Percentiles rank a stretch among this genome's conserved stretches.
Conservation (phyloP, 2,329 filamentous ascomycete species). For the Aspergillus fischeri region DNA sequence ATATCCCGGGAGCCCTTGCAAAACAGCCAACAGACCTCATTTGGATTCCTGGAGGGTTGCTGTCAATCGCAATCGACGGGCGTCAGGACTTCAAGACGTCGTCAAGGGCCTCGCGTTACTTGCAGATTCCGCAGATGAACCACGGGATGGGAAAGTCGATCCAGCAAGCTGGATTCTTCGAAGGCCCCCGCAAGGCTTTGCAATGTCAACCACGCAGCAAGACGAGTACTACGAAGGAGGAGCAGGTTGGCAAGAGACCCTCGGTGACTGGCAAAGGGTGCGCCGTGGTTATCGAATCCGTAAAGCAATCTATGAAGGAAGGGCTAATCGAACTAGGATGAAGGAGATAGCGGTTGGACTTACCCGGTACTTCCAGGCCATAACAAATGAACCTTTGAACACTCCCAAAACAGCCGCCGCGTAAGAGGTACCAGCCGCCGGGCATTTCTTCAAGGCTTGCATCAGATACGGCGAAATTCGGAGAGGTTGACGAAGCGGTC, state of each 20-base stretch:
- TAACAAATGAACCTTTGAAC: slow-evolving; percentile 7
- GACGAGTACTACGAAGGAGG: slow-evolving; percentile 39
- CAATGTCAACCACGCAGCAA: slow-evolving; percentile 31
- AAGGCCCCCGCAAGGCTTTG: slow-evolving; percentile 37
- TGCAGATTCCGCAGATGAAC: slow-evolving; percentile 35
- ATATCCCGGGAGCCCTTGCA: slow-evolving; percentile 18
- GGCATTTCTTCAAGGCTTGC: not conserved
- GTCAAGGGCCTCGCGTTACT: slow-evolving; percentile 30
- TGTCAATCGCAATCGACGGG: slow-evolving; percentile 32
- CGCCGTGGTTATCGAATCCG: slow-evolving; percentile 32
- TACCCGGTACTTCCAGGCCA: slow-evolving; percentile 14
- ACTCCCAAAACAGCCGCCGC: not conserved
- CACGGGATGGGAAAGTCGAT: slow-evolving; percentile 37
- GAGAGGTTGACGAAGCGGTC: not conserved
- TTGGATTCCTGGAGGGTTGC: slow-evolving; percentile 39
- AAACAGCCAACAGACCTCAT: slow-evolving; percentile 22
- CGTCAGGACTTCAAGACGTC: slow-evolving; percentile 25
- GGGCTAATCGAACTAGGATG: slow-evolving; percentile 30
- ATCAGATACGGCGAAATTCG: not conserved
- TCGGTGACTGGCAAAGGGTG: slow-evolving; percentile 38
- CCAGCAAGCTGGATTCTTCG: slow-evolving; percentile 39
- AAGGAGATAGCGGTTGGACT: slow-evolving; percentile 26
- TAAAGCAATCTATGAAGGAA: slow-evolving; percentile 34
- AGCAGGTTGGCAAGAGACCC: slow-evolving; percentile 37
- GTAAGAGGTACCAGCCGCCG: not conserved